phyloP scores from a whole-genome alignment of 805 yeast genomes.

The Sugiyamaella qingdaonensis region DNA sequence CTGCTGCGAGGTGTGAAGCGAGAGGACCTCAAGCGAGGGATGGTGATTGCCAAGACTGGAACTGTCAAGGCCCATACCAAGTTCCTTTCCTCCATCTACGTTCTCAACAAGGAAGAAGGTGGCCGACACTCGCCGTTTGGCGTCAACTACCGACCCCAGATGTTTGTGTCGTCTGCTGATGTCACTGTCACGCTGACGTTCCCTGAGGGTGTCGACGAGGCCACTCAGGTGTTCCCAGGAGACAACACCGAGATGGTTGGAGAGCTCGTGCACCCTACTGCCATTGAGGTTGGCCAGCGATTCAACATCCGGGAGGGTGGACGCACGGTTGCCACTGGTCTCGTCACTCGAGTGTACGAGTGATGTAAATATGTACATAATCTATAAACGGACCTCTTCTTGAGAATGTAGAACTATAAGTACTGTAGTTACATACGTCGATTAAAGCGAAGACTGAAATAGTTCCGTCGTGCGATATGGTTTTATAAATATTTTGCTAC shows the following conservation, averaged over 20 bases:
- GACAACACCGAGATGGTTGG: constrained; percentile 97
- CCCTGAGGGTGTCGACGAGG: constrained; percentile 83
- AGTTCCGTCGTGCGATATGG: no score
- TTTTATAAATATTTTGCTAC: no score
- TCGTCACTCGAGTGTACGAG: constrained; percentile 86
- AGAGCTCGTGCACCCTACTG: constrained; percentile 84
- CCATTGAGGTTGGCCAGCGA: constrained; percentile 94
- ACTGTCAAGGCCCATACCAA: constrained; percentile 89
- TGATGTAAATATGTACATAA: constrained; percentile 28
- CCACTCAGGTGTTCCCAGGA: constrained; percentile 94
- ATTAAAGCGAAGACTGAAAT: no score
- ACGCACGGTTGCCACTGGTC: constrained; percentile 97
- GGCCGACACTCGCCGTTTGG: constrained; percentile 98
- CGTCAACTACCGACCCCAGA: constrained; percentile 96
- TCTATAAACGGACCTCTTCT: no score
- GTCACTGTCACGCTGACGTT: constrained; percentile 86
- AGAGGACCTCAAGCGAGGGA: constrained; percentile 95
- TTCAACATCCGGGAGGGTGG: constrained; percentile 99
- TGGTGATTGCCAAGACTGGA: constrained; percentile 93
- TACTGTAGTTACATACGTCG: no score
- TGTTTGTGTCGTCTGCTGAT: constrained; percentile 93
- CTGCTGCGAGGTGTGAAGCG: constrained; percentile 97
- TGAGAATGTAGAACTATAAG: no score
- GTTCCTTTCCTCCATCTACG: constrained; percentile 88
- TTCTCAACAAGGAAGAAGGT: constrained; percentile 95